These are phyloP conservation scores for Knoxdaviesia proteae DNA, from an alignment of 2,329 filamentous ascomycete species.

Conservation along the genomic window DNA sequence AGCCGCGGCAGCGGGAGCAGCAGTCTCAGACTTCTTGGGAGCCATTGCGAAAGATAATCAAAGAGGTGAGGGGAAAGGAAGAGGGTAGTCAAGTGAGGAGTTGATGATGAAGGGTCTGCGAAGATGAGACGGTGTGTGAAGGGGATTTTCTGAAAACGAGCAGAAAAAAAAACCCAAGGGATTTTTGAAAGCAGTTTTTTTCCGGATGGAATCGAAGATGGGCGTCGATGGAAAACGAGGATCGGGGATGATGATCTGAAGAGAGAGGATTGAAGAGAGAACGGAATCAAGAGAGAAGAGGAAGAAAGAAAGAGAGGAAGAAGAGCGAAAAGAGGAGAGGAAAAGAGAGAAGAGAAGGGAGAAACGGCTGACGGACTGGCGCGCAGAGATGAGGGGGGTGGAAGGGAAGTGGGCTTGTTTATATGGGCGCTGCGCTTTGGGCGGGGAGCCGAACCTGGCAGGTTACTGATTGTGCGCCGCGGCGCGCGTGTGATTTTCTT, in stretches of 20 bases:
- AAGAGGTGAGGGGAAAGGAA: slow-evolving; percentile 3
- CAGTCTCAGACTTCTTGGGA: slow-evolving; percentile 33
- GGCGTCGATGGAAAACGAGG: too few relatives aligned
- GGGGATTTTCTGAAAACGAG: slow-evolving; percentile 2
- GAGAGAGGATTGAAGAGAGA: slow-evolving; percentile 8
- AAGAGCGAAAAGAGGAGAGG: slow-evolving; percentile 5
- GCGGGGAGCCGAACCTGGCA: slow-evolving; percentile 14
- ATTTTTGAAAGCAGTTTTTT: not conserved
- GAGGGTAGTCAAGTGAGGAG: slow-evolving; percentile 7
- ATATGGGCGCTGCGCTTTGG: slow-evolving; percentile 28
- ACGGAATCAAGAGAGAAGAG: slow-evolving; percentile 7
- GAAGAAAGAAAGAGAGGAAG: slow-evolving; percentile 9
- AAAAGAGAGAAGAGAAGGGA: slow-evolving; percentile 13
- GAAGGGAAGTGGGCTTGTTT: slow-evolving; percentile 30
- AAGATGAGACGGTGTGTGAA: slow-evolving; percentile 5
- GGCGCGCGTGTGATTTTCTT: too few relatives aligned
- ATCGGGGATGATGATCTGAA: too few relatives aligned
- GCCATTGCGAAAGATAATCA: slow-evolving; percentile 23
- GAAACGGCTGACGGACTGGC: slow-evolving; percentile 20
- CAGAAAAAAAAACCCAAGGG: slow-evolving; percentile 1
- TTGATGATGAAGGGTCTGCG: slow-evolving; percentile 3
- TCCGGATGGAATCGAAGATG: too few relatives aligned
- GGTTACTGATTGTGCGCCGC: too few relatives aligned
- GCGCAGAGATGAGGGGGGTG: slow-evolving; percentile 24
- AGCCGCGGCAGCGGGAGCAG: slow-evolving; percentile 7